phyloP scores from a whole-genome alignment of 1,139 yeast species.

The Debaryomyces robertsiae region DNA sequence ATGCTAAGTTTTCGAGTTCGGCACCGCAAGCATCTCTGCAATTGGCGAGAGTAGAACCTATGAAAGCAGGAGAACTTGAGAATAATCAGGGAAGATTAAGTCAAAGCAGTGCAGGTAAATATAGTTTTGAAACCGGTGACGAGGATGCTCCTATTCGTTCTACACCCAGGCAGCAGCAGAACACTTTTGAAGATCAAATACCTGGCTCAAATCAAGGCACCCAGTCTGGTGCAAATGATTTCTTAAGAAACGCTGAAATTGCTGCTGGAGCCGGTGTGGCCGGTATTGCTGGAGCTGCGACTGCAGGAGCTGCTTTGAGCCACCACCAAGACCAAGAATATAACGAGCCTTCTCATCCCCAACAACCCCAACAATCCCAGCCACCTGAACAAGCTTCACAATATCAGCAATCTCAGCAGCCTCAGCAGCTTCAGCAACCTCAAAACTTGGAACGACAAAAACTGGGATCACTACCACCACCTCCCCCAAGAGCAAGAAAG shows the following conservation, averaged over 20 bases:
- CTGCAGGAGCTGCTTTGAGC: conserved; percentile 7
- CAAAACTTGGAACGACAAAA: neutral
- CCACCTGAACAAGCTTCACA: conserved; percentile 13
- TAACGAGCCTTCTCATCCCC: conserved; percentile 13
- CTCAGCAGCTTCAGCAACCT: conserved; percentile 1
- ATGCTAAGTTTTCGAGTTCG: neutral
- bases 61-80: neutral
- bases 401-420: conserved; percentile 1
- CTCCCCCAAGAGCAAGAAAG: conserved; percentile 79
- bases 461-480: conserved; percentile 37
- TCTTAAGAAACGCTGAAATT: conserved; percentile 5
- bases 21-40: neutral
- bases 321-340: conserved; percentile 3
- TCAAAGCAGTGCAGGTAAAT: conserved; percentile 31
- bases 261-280: conserved; percentile 9
- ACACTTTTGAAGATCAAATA: conserved; percentile 17
- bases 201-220: conserved; percentile 22
- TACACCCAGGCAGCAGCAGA: conserved; percentile 26
- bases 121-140: conserved; percentile 49
- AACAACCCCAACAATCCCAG: conserved; percentile 15
- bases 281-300: conserved; percentile 13
- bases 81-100: conserved; percentile 16
- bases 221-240: neutral
- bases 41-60: neutral
- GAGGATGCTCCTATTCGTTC: conserved; percentile 36